phyloP scores from a whole-genome alignment of 202 grass and related monocot genomes.

The Carex arenaria region DNA sequence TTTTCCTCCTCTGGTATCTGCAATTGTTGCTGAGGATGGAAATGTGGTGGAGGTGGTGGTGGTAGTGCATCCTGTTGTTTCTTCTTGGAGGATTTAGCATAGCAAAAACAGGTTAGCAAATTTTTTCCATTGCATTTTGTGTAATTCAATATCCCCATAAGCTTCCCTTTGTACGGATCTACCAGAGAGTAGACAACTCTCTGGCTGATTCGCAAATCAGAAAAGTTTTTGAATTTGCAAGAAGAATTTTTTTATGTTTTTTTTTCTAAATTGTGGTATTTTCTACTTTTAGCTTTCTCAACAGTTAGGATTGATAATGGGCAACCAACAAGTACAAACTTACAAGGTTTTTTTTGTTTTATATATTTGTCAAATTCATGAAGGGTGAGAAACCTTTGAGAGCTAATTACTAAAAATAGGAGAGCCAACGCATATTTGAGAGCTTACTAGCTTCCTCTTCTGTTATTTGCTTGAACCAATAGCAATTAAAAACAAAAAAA shows the following conservation, averaged over 20 bases:
- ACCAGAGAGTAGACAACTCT: neutral
- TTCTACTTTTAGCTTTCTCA: conserved; percentile 15
- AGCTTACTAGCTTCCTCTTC: neutral
- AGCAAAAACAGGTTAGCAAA: conserved; percentile 11
- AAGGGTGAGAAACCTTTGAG: neutral
- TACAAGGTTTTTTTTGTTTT: neutral
- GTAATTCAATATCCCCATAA: conserved; percentile 33
- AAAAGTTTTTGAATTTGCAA: neutral
- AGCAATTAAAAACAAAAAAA: neutral
- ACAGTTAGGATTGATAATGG: conserved; percentile 3
- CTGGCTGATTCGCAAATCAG: neutral
- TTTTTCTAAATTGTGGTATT: neutral
- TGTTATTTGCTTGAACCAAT: neutral
- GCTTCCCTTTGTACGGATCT: neutral
- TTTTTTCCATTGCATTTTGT: conserved; percentile 16
- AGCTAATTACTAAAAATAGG: neutral
- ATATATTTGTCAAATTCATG: neutral
- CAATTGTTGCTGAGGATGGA: neutral
- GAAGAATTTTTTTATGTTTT: neutral
- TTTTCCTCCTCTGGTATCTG: neutral
- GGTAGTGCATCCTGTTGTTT: neutral
- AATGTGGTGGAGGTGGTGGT: neutral
- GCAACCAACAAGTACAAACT: neutral
- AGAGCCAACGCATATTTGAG: neutral
- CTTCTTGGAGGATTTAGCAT: neutral